These are phyloP conservation scores for Cladophialophora psammophila DNA, from an alignment of 2,329 filamentous ascomycete genomes.

Conservation along the genomic window DNA sequence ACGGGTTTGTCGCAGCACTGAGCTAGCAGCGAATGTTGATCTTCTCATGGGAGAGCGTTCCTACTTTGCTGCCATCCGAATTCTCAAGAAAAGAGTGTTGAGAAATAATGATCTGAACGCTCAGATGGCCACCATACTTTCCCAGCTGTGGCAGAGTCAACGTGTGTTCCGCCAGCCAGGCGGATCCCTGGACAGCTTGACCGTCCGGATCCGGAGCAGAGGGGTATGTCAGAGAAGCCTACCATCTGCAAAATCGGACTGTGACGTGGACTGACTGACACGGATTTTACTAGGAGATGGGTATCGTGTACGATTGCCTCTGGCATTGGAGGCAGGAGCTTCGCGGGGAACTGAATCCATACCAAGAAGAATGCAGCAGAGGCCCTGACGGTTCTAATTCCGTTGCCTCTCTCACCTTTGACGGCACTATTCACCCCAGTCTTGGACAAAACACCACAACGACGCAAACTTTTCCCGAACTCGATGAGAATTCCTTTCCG, in stretches of 20 bases:
- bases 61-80: constrained; percentile 13
- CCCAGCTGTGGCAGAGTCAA: constrained; percentile 18
- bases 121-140: constrained; percentile 6
- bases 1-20: constrained; percentile 14
- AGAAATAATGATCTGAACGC: constrained; percentile 18
- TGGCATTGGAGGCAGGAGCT: constrained; percentile 10
- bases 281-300: constrained; percentile 14
- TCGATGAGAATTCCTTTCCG: no score
- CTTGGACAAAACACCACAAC: no score
- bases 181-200: constrained; percentile 16
- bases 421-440: no score
- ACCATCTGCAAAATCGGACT: no score
- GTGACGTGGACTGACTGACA: no score
- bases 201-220: constrained; percentile 9
- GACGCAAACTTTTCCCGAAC: no score
- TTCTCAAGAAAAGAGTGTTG: constrained; percentile 17
- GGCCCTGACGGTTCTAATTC: no score
- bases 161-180: constrained; percentile 4
- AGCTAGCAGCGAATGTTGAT: constrained; percentile 15
- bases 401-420: no score
- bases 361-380: constrained; percentile 1
- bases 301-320: constrained; percentile 9
- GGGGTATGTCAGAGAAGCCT: constrained; percentile 28
- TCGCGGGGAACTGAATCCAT: background rate
- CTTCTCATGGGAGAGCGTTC: constrained; percentile 7